Evolutionary conservation across 2,329 filamentous ascomycete species (phyloP), one percentile per base, ranked within the genome.

Genomic region (Fusarium oxysporum): DNA sequence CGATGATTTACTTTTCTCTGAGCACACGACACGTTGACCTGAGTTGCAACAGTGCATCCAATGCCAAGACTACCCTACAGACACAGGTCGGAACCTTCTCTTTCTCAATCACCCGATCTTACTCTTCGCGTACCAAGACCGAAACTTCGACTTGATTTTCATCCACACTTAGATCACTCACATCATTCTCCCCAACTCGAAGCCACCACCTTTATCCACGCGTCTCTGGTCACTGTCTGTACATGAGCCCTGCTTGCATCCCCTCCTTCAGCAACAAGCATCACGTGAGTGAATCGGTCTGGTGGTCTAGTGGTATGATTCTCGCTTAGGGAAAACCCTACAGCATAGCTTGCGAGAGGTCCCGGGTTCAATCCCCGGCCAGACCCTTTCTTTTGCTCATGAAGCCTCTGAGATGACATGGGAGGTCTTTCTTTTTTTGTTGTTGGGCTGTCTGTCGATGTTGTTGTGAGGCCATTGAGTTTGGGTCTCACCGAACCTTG

Each of bases 281-380:
- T 70, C 62, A 59, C 67, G 51, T 72, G 62, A 59, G 48, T 63
- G 61, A 61, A 1, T 12, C 23, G 76, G 76, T 78, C 76, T 78
- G 76, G 76, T 76, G 73, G 71, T 76, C 76, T 77, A 73, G 74
- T 69, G 78, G 78, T 79, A 78, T 79, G 76, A 78, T 79, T 79
- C 76, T 78, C 75, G 77, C 77, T 77, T 78, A 79, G 77, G 78
- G 77, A 30, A 70, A 58, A 74, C 70, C 76, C 75, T 75, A 64
- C 38, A 77, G 74, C 79, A 72, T 47, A 59, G 74, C 71, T 77
- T 84, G 82, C 82, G 82, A 83, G 82, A 83, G 82, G 82, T 83
- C 82, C 82, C 82, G 82, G 81, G 82, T 83, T 84, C 82, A 82
- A 84, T 83, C 81, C 82, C 81, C 82, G 82, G 82, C 81, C 81